These are phyloP conservation scores for Cutaneotrichosporon cyanovorans DNA, from an alignment of 1,284 basidiomycete genomes.

Conservation along the genomic window DNA sequence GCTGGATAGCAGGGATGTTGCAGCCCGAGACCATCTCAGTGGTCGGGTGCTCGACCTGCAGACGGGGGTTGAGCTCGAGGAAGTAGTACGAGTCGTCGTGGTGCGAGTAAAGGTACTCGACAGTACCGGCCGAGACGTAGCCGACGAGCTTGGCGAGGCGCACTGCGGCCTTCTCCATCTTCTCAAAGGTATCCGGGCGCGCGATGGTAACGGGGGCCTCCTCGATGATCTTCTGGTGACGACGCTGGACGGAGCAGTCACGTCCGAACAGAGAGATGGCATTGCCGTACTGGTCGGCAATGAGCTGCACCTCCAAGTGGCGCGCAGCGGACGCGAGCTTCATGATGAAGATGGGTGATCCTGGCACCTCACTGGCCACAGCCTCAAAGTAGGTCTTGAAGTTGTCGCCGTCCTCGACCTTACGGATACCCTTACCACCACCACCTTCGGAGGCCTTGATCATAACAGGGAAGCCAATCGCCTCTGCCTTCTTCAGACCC, in stretches of 20 bases:
- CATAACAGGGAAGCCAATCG: slow-evolving; percentile 97
- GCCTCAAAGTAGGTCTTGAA: slow-evolving; percentile 94
- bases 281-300: slow-evolving; percentile 99
- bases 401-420: slow-evolving; percentile 72
- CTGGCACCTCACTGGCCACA: slow-evolving; percentile 92
- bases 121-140: slow-evolving; percentile 97
- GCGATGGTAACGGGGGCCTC: slow-evolving; percentile 99
- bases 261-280: slow-evolving; percentile 98
- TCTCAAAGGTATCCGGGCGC: slow-evolving; percentile 76
- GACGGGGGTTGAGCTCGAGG: slow-evolving; percentile 97
- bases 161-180: slow-evolving; percentile 98
- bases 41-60: slow-evolving; percentile 98
- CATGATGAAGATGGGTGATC: slow-evolving; percentile 99
- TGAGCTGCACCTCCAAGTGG: slow-evolving; percentile 95
- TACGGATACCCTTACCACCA: slow-evolving; percentile 96
- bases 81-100: slow-evolving; percentile 92
- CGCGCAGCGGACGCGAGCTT: slow-evolving; percentile 96
- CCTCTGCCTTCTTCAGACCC: slow-evolving; percentile 72
- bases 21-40: slow-evolving; percentile 99
- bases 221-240: slow-evolving; percentile 99
- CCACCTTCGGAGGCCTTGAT: slow-evolving; percentile 99
- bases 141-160: slow-evolving; percentile 96
- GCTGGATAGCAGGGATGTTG: slow-evolving; percentile 94
- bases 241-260: slow-evolving; percentile 98
- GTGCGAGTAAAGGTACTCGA: slow-evolving; percentile 97